Percentiles rank a stretch among this genome's conserved stretches.
Conservation (phyloP, 371 early-diverging fungal species). For the Mucor racemosus region DNA sequence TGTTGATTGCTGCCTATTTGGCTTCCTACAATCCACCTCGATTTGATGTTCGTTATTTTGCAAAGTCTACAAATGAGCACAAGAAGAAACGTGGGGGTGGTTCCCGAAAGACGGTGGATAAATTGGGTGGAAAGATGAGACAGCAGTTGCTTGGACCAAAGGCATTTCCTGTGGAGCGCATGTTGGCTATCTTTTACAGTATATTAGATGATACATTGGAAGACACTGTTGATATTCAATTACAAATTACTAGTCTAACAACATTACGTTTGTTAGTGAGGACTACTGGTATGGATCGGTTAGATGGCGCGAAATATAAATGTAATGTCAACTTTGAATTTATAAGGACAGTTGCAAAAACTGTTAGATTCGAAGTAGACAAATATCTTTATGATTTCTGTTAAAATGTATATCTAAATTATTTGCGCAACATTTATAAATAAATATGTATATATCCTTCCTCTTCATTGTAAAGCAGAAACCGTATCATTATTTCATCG, state of each 20-base stretch:
- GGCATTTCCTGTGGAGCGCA: conserved; percentile 88
- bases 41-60: conserved; percentile 85
- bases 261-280: conserved; percentile 74
- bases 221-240: conserved; percentile 78
- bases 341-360: conserved; percentile 66
- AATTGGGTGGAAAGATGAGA: conserved; percentile 65
- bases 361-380: conserved; percentile 81
- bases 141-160: conserved; percentile 91
- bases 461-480: too few species aligned
- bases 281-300: conserved; percentile 68
- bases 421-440: too few species aligned
- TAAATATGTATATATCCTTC: background rate
- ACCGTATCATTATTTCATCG: too few species aligned
- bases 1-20: conserved; percentile 86
- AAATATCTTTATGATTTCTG: conserved; percentile 83
- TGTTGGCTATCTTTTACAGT: conserved; percentile 94
- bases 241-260: conserved; percentile 81
- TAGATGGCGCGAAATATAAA: conserved; percentile 82
- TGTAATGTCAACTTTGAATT: conserved; percentile 86
- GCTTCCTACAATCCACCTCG: conserved; percentile 93
- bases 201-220: conserved; percentile 76
- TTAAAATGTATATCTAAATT: conserved; percentile 1
- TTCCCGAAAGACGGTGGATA: conserved; percentile 44
- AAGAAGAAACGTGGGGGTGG: conserved; percentile 57
- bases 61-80: conserved; percentile 60